These are phyloP conservation scores for Pseudognaphalium luteoalbum DNA, from an alignment of 129 eudicot species.

Conservation along the genomic window DNA sequence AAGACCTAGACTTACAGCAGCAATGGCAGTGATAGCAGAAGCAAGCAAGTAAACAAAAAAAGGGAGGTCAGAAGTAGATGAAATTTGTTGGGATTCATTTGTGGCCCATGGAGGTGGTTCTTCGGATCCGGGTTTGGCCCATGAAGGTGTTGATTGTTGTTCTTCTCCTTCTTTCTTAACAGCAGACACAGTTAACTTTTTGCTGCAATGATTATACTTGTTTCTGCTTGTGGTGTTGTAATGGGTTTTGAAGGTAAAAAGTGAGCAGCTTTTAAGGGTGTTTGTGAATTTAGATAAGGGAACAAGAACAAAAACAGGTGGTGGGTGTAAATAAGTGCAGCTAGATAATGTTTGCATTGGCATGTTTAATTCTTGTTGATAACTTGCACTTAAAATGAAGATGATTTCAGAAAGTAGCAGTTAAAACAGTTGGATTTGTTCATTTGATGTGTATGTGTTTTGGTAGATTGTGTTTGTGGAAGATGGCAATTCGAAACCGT, in stretches of 20 bases:
- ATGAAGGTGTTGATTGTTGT: slow-evolving; percentile 61
- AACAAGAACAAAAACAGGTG: slow-evolving; percentile 1
- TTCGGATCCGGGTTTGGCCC: slow-evolving; percentile 77
- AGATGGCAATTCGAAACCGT: slow-evolving; percentile 29
- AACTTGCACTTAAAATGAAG: background rate
- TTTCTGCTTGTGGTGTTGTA: slow-evolving; percentile 9
- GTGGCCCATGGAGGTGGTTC: slow-evolving; percentile 95
- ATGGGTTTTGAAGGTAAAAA: slow-evolving; percentile 18
- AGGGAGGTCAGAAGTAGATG: slow-evolving; percentile 50
- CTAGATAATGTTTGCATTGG: slow-evolving; percentile 33
- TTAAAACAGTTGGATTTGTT: background rate
- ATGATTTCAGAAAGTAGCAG: background rate
- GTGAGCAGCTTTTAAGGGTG: slow-evolving; percentile 7
- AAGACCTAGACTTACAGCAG: slow-evolving; percentile 53
- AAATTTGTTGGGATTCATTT: slow-evolving; percentile 55
- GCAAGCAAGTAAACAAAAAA: slow-evolving; percentile 87
- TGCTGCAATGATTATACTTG: background rate
- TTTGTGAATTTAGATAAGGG: slow-evolving; percentile 24
- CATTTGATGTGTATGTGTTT: background rate
- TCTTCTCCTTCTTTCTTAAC: slow-evolving; percentile 41
- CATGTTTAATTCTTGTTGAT: slow-evolving; percentile 17
- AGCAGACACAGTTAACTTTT: slow-evolving; percentile 42
- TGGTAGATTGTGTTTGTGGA: slow-evolving; percentile 17
- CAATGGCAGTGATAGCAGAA: slow-evolving; percentile 88
- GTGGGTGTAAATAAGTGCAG: slow-evolving; percentile 22